phyloP scores from a whole-genome alignment of 108 stramenopile species.

The Cyclotella choctawhatcheeana region DNA sequence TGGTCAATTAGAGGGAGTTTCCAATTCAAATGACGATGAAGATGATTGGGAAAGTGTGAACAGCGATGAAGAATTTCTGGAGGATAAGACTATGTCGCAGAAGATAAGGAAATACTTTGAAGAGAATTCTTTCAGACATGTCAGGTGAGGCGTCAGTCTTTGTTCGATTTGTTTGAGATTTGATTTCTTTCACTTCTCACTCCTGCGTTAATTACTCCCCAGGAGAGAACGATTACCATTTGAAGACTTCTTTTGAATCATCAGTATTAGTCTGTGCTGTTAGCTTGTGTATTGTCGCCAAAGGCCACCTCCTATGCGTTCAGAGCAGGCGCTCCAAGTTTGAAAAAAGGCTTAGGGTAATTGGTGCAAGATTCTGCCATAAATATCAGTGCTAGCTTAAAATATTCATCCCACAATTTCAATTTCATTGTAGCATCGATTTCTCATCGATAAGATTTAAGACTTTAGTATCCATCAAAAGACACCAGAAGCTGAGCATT shows the following conservation, averaged over 20 bases:
- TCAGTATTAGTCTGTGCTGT: neutral
- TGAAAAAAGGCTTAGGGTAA: too few relatives aligned
- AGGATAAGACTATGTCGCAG: neutral
- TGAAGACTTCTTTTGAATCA: conserved; percentile 14
- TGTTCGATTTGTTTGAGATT: too few relatives aligned
- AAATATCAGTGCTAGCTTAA: too few relatives aligned
- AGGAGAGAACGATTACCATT: conserved; percentile 11
- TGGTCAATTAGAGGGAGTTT: conserved; percentile 23
- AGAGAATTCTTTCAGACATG: conserved; percentile 9
- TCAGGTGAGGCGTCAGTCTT: neutral
- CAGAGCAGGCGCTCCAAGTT: too few relatives aligned
- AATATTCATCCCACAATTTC: too few relatives aligned
- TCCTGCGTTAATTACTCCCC: neutral
- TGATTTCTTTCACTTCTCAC: neutral
- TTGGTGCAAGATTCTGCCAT: too few relatives aligned
- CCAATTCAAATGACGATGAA: conserved; percentile 39
- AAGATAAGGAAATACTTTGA: conserved; percentile 6
- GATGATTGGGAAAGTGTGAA: conserved; percentile 66
- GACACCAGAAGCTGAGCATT: conserved; percentile 8
- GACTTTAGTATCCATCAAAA: neutral
- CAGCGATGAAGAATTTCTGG: conserved; percentile 39
- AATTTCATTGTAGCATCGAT: too few relatives aligned
- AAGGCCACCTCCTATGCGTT: too few relatives aligned
- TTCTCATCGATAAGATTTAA: too few relatives aligned
- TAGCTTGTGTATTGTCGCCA: too few relatives aligned